These are phyloP conservation scores for Xylaria hypoxylon DNA, from an alignment of 2,329 filamentous ascomycete species.

Conservation along the genomic window DNA sequence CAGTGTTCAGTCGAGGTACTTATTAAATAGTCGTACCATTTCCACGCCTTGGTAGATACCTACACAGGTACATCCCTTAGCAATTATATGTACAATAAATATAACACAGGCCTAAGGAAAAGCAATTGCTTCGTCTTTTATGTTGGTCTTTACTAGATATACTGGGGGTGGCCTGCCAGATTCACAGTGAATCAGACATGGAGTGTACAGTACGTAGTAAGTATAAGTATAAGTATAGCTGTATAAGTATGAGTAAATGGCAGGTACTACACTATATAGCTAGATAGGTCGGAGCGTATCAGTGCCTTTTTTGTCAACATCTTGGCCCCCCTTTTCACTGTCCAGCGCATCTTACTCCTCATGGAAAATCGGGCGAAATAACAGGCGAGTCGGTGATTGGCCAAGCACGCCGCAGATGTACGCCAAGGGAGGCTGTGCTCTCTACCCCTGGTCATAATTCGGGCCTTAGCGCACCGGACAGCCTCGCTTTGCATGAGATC, in stretches of 20 bases:
- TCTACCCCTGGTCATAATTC: conserved; percentile 22
- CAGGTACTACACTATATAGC: neutral
- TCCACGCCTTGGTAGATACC: too few relatives aligned
- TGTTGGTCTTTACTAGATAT: neutral
- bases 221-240: neutral
- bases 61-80: too few relatives aligned
- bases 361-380: conserved; percentile 26
- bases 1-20: too few relatives aligned
- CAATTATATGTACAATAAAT: too few relatives aligned
- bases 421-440: conserved; percentile 49
- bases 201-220: neutral
- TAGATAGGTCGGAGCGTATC: neutral
- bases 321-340: conserved; percentile 34
- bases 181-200: neutral
- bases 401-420: conserved; percentile 17
- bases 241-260: too few relatives aligned
- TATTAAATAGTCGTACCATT: too few relatives aligned
- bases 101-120: neutral
- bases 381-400: conserved; percentile 23
- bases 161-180: neutral
- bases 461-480: conserved; percentile 12
- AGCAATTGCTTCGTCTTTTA: neutral
- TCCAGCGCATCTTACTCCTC: conserved; percentile 39
- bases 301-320: conserved; percentile 14
- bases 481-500: conserved; percentile 28